These are phyloP conservation scores for Trametes coccinea DNA, from an alignment of 768 basidiomycete genomes.

Conservation along the genomic window DNA sequence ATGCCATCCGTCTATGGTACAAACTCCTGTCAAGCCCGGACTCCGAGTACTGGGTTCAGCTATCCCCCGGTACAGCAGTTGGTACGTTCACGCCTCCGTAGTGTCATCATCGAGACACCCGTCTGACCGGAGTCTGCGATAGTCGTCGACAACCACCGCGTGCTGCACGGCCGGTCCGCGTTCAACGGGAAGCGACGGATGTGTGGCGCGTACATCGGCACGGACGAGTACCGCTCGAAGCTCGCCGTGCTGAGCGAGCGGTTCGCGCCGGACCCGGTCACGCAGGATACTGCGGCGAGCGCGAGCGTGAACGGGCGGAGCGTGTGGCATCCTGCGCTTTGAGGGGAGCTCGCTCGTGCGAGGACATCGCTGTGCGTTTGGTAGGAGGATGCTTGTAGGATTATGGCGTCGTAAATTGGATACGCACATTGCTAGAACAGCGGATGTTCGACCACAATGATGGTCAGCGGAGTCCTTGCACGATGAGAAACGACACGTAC, in stretches of 20 bases:
- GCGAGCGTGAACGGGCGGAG: slow-evolving; percentile 42
- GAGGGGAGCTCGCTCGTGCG: background rate
- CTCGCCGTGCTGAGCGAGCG: slow-evolving; percentile 66
- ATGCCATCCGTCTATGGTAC: slow-evolving; percentile 81
- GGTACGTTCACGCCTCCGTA: slow-evolving; percentile 46
- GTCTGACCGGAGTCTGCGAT: background rate
- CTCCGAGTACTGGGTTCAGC: slow-evolving; percentile 89
- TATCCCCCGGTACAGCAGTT: slow-evolving; percentile 84
- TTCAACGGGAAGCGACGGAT: slow-evolving; percentile 87
- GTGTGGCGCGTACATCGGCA: slow-evolving; percentile 94
- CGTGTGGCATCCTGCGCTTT: slow-evolving; percentile 61
- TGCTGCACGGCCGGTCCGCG: slow-evolving; percentile 90
- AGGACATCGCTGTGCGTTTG: background rate
- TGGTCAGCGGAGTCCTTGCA: too few species aligned
- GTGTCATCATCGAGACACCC: background rate
- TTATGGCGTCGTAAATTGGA: too few species aligned
- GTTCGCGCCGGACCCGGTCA: slow-evolving; percentile 41
- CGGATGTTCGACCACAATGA: too few species aligned
- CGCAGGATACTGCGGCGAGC: slow-evolving; percentile 27
- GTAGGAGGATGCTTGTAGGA: too few species aligned
- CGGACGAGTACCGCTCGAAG: slow-evolving; percentile 87
- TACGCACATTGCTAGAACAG: too few species aligned
- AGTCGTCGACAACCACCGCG: slow-evolving; percentile 93
- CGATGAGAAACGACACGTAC: too few species aligned
- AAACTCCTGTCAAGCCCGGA: slow-evolving; percentile 71